Base-by-base conservation (phyloP, 257 asterid genomes). In the Salvia splendens region DNA sequence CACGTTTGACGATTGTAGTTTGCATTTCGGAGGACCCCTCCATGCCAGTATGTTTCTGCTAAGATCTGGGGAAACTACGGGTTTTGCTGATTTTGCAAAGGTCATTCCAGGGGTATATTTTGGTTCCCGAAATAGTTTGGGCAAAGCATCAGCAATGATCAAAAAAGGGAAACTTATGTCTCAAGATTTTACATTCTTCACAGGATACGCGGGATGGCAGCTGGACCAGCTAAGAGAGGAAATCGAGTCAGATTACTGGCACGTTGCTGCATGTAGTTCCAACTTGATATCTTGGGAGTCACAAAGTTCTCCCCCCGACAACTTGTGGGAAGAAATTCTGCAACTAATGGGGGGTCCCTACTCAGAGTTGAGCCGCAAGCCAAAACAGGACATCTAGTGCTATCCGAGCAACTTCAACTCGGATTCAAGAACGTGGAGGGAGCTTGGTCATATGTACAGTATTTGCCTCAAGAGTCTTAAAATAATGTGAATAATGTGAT, bases 201-300 rank as follows among this genome's bases (percentile, higher is more conserved):
- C 86, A 65, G 99, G 99, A 76, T 90, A 90, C 56, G 95, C 97
- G 0, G 97, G 97, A 62, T 93, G 98, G 98, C 94, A 86, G 73
- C 79, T 86, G 41, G 97, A 90, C 62, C 99, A 93, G 77, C 79
- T 93, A 64, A 80, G 68, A 58, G 92, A 84, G 48, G 99, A 93
- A 83, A 85, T 93, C 41, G 91, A 88, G 54, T 82, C 86, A 0
- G 91, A 76, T 45, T 93, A 80, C 78, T 93, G 99, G 99, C 79
- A 84, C 15, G 91, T 84, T 59, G 95, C 99, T 28, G 95, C 97
- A 0, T 88, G 99, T 70, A 93, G 99, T 75, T 75, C 89, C 48
- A 83, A 85, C 73, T 67, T 93, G 84, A 70, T 93, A 20, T 78
- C 85, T 59, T 88, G 80, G 68, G 73, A 36, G 55, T 83, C 88